phyloP scores from a whole-genome alignment of 2,329 filamentous ascomycete genomes.

The Trichoderma asperellum region DNA sequence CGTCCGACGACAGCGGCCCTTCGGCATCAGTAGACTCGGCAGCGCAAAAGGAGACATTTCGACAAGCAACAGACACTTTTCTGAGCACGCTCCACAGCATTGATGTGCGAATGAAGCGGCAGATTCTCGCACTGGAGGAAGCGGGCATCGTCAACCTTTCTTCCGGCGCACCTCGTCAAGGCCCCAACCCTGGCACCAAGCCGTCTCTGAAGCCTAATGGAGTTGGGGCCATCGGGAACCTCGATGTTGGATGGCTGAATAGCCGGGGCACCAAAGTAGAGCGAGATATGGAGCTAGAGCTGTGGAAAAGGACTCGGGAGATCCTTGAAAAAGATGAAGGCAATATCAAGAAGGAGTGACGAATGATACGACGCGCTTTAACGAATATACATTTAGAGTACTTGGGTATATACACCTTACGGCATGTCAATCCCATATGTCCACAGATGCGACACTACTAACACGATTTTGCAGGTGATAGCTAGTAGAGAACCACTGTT shows the following conservation, averaged over 20 bases:
- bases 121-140: slow-evolving; percentile 78
- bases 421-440: background rate
- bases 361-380: background rate
- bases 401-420: background rate
- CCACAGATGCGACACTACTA: background rate
- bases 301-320: slow-evolving; percentile 60
- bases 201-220: slow-evolving; percentile 58
- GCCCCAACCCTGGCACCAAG: slow-evolving; percentile 42
- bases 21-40: slow-evolving; percentile 45
- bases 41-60: slow-evolving; percentile 60
- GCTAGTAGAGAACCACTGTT: background rate
- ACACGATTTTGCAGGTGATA: background rate
- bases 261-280: slow-evolving; percentile 81
- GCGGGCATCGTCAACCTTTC: slow-evolving; percentile 69
- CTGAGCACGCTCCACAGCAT: slow-evolving; percentile 73
- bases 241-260: slow-evolving; percentile 91
- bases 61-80: slow-evolving; percentile 66
- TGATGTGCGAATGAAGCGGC: slow-evolving; percentile 69
- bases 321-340: slow-evolving; percentile 43
- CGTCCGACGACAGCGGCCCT: slow-evolving; percentile 31
- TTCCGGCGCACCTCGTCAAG: slow-evolving; percentile 41
- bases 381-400: background rate
- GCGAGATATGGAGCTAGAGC: slow-evolving; percentile 79
- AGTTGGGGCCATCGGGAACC: slow-evolving; percentile 57
- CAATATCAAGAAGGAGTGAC: slow-evolving; percentile 30